phyloP scores from a whole-genome alignment of 257 asterid genomes.

The Linderniella brevidens region DNA sequence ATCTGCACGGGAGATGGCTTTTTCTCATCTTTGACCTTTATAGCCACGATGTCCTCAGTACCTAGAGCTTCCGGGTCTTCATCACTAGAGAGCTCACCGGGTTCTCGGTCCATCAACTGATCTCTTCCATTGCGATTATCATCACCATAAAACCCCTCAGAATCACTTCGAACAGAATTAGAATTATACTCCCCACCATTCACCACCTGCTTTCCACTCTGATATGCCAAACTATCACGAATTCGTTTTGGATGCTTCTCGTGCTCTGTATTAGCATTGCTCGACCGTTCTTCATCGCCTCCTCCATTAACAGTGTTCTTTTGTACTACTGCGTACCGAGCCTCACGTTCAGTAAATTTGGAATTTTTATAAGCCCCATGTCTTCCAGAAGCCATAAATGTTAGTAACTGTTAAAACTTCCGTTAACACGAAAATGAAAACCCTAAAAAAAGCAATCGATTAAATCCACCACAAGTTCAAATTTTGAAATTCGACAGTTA shows the following conservation, averaged over 20 bases:
- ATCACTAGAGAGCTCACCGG: conserved; percentile 82
- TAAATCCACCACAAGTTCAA: too few species aligned
- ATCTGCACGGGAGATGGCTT: conserved; percentile 14
- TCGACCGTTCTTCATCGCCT: conserved; percentile 31
- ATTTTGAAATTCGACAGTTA: too few species aligned
- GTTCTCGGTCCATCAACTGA: conserved; percentile 40
- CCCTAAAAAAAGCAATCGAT: too few species aligned
- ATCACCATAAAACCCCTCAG: conserved; percentile 28
- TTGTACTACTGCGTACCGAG: conserved; percentile 28
- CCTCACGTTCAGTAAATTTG: conserved; percentile 41
- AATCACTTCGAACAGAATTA: conserved; percentile 34
- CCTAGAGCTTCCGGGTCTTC: conserved; percentile 52
- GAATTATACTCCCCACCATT: conserved; percentile 26
- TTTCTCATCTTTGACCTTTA: conserved; percentile 22
- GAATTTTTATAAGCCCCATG: conserved; percentile 49
- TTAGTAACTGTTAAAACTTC: too few species aligned
- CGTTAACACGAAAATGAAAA: too few species aligned
- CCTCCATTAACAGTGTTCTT: conserved; percentile 28
- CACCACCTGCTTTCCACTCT: conserved; percentile 25
- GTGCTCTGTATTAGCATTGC: conserved; percentile 25
- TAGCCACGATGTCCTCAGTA: conserved; percentile 17
- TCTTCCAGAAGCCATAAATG: conserved; percentile 62
- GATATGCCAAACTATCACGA: conserved; percentile 18
- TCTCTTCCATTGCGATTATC: conserved; percentile 17
- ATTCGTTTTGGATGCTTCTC: conserved; percentile 17